phyloP scores from a whole-genome alignment of 2,329 filamentous ascomycete species.

The Emmonsiellopsis sp. region DNA sequence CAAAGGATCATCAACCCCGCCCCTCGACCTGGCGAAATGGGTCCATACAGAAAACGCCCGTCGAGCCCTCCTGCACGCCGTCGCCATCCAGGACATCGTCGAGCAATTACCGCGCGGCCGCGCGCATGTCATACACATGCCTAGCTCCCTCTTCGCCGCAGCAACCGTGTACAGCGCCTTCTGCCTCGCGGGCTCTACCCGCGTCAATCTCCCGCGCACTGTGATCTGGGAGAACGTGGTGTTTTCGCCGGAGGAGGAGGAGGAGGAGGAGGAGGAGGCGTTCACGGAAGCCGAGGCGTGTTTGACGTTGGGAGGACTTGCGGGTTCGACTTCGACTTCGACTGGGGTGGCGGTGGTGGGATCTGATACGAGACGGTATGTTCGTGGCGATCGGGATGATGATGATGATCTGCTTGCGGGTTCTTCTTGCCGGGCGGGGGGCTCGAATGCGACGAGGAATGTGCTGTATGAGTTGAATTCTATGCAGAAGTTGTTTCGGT shows the following conservation, averaged over 20 bases:
- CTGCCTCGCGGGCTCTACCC: conserved; percentile 29
- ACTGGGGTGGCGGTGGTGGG: conserved; percentile 4
- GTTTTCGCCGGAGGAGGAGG: conserved; percentile 21
- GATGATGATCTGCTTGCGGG: no score
- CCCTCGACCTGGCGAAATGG: conserved; percentile 33
- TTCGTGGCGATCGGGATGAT: conserved; percentile 19
- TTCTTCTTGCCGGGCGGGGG: conserved; percentile 12
- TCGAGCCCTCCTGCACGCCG: conserved; percentile 34
- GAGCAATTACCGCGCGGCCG: conserved; percentile 37
- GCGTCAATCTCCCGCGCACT: conserved; percentile 29
- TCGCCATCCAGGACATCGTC: conserved; percentile 39
- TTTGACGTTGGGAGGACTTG: conserved; percentile 5
- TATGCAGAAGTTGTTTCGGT: conserved; percentile 39
- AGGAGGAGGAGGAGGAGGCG: conserved; percentile 18
- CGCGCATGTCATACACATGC: conserved; percentile 39
- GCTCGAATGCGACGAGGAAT: conserved; percentile 26
- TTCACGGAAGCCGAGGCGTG: conserved; percentile 11
- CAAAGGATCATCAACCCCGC: conserved; percentile 12
- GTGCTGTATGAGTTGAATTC: conserved; percentile 40
- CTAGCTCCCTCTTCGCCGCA: conserved; percentile 36
- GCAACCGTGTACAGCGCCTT: conserved; percentile 36
- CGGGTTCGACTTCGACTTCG: not conserved
- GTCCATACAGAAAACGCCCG: conserved; percentile 30
- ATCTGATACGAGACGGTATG: conserved; percentile 32
- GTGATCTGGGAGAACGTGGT: conserved; percentile 36